These are phyloP conservation scores for Termitomyces titanicus DNA, from an alignment of 768 basidiomycete genomes.

Conservation along the genomic window DNA sequence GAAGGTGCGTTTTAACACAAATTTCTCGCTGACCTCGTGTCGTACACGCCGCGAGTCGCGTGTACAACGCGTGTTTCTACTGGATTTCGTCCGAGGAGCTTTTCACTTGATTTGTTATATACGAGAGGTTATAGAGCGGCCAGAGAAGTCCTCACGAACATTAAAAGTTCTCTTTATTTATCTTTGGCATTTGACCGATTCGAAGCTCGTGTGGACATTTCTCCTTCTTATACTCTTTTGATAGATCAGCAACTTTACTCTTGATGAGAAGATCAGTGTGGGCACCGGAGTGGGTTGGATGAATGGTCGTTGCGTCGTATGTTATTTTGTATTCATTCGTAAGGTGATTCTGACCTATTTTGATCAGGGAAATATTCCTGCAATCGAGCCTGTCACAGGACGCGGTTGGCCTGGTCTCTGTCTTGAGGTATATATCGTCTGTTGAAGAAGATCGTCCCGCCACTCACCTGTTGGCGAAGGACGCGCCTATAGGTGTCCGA, in stretches of 20 bases:
- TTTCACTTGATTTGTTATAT: not conserved
- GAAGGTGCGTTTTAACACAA: conserved; percentile 34
- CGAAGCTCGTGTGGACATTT: not conserved
- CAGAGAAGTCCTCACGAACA: not conserved
- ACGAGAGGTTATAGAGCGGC: not conserved
- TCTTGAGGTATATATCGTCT: conserved; percentile 45
- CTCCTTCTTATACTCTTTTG: conserved; percentile 2
- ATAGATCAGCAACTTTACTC: conserved; percentile 45
- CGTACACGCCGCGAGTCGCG: not conserved
- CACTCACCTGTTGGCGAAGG: conserved; percentile 26
- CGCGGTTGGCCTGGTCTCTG: conserved; percentile 68
- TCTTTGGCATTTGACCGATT: not conserved
- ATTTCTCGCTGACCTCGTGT: not conserved
- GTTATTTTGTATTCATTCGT: conserved; percentile 8
- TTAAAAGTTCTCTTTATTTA: not conserved
- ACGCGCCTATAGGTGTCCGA: conserved; percentile 78
- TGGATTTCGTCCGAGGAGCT: not conserved
- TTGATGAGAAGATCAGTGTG: conserved; percentile 63
- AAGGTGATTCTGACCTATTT: not conserved
- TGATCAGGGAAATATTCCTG: conserved; percentile 51
- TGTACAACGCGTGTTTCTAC: not conserved
- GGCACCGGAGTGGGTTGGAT: conserved; percentile 68
- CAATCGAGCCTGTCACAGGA: conserved; percentile 37
- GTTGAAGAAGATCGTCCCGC: not conserved
- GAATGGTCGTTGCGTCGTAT: conserved; percentile 63